Evolutionary conservation across 2,329 filamentous ascomycete species (phyloP).

Genomic region (Xylaria sp.): DNA sequence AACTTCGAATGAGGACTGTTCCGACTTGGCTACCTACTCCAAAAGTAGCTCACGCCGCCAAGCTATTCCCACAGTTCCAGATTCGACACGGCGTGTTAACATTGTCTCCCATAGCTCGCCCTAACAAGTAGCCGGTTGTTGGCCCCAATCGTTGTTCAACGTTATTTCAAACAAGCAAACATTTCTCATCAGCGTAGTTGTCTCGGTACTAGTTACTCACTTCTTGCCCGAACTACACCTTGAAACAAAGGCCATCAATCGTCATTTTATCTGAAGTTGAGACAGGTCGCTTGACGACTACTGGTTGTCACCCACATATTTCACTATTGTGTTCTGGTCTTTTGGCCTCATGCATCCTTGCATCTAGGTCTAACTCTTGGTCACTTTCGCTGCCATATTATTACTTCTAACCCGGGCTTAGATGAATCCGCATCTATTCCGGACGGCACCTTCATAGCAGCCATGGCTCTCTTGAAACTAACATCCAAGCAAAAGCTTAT

Average conservation of each 20-base stretch:
- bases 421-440: constrained; percentile 5
- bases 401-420: not conserved
- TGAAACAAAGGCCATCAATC: constrained; percentile 1
- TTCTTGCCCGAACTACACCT: not conserved
- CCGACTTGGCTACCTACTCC: not conserved
- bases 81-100: constrained; percentile 3
- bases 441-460: constrained; percentile 27
- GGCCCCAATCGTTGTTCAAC: not conserved
- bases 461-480: constrained; percentile 51
- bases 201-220: constrained; percentile 7
- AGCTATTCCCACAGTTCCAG: not conserved
- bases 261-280: constrained; percentile 11
- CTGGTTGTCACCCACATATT: not conserved
- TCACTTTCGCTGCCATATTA: not conserved
- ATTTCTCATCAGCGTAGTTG: constrained; percentile 13
- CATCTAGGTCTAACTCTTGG: not conserved
- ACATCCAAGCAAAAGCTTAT: constrained; percentile 58
- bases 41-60: not conserved
- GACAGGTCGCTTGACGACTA: not conserved
- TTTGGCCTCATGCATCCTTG: not conserved
- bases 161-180: constrained; percentile 3
- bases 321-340: not conserved
- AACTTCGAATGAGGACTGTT: not conserved
- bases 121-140: constrained; percentile 8
- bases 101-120: not conserved